Conservation (phyloP, 345 rosid species). For the Syzygium grande region DNA sequence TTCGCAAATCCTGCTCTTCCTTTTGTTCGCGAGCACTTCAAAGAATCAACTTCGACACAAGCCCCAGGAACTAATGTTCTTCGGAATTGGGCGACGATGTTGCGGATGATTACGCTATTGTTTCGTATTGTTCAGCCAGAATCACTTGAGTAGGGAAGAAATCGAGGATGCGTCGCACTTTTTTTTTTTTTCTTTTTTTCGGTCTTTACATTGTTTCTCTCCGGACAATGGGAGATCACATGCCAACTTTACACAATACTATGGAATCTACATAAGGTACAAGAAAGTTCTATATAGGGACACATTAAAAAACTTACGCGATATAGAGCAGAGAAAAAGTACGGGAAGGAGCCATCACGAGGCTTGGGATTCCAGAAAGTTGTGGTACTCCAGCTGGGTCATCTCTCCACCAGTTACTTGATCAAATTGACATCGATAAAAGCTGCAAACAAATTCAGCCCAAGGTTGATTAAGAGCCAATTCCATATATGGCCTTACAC, state of each 20-base stretch:
- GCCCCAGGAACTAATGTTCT: not conserved
- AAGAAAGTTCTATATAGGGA: not conserved
- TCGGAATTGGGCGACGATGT: not conserved
- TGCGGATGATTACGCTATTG: not conserved
- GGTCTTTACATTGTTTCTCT: not conserved
- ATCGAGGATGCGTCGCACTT: not conserved
- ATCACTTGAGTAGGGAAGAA: not conserved
- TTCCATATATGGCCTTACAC: not conserved
- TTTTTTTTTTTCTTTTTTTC: not conserved
- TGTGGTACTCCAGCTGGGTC: constrained; percentile 76
- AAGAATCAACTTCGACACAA: not conserved
- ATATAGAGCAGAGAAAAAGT: not conserved
- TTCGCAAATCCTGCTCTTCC: not conserved
- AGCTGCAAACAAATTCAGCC: constrained; percentile 39
- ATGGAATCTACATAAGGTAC: not conserved
- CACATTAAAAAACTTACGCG: not conserved
- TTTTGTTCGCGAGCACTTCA: not conserved
- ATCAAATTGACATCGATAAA: constrained; percentile 86
- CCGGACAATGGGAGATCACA: not conserved
- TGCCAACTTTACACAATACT: constrained; percentile 1
- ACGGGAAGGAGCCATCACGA: constrained; percentile 2
- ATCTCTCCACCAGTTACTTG: constrained; percentile 90
- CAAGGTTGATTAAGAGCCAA: not conserved
- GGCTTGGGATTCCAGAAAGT: constrained; percentile 70
- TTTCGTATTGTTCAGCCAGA: not conserved